Base-by-base conservation (phyloP, 306 rosid genomes). In the Vachellia pachyceras region DNA sequence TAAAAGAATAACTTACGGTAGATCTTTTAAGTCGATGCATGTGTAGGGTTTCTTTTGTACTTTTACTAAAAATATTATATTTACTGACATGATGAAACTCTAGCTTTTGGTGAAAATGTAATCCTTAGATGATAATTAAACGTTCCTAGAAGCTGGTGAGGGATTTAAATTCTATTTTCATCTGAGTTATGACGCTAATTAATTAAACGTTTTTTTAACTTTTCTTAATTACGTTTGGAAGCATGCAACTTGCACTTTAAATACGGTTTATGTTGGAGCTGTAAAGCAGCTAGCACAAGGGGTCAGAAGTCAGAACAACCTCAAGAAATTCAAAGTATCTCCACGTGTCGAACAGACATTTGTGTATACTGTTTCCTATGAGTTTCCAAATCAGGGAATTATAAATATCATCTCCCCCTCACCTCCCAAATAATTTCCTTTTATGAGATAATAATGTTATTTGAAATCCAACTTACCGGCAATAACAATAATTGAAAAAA, bases 161-260 rank as follows among this genome's bases (percentile, higher is more conserved):
- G n/a, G n/a, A n/a, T n/a, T 39, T 45, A 15, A 64, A 77, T 76
- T 76, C n/a, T 64, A 60, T 25, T 58, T 74, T 52, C 58, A 63
- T 23, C 22, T 36, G 65, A 65, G 35, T 64, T 52, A 20, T 20
- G 25, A 40, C 39, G 47, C 81, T 52, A 52, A 52, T 52, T 61
- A 55, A 13, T 49, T 77, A n/a, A 55, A n/a, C 8, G 61, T n/a
- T n/a, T n/a, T 25, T 64, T 67, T 37, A 73, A 73, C 5, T 39
- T 37, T 39, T 49, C 25, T 63, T 58, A 58, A 58, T 58, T 23
- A 65, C 49, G 40, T 65, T 22, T 78, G 45, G 82, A 58, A 54
- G 42, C 41, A 55, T 10, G 36, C 57, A 52, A 78, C 75, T 17
- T 10, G 54, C 12, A 22, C 22, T 41, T 58, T 75, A 14, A 50